Evolutionary conservation across 352 stramenopile species (phyloP).

Genomic region (Phytophthora lateralis): DNA sequence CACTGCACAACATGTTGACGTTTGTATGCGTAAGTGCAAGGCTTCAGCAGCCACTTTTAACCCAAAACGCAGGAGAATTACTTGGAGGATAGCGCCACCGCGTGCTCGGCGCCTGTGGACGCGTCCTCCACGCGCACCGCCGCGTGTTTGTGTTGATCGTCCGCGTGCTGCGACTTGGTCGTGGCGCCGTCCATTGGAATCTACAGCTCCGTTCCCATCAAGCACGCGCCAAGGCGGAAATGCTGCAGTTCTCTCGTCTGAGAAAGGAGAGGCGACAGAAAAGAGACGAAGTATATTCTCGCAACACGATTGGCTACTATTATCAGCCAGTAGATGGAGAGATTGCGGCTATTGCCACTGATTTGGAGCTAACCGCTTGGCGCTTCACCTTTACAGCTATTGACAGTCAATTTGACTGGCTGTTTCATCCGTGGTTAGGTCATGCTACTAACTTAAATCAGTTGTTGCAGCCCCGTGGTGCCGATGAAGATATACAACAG

Average conservation of each 20-base stretch:
- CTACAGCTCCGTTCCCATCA: conserved; percentile 42
- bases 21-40: conserved; percentile 22
- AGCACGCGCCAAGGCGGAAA: conserved; percentile 31
- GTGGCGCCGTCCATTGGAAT: conserved; percentile 32
- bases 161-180: conserved; percentile 25
- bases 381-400: too few species aligned
- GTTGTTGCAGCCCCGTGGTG: too few species aligned
- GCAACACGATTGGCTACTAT: not conserved
- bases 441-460: too few species aligned
- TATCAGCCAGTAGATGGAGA: not conserved
- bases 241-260: conserved; percentile 25
- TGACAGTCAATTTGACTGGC: too few species aligned
- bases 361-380: too few species aligned
- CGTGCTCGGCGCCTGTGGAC: conserved; percentile 45
- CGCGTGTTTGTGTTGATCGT: conserved; percentile 35
- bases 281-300: too few species aligned
- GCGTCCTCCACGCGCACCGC: conserved; percentile 58
- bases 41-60: conserved; percentile 20
- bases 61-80: conserved; percentile 36
- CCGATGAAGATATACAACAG: not conserved
- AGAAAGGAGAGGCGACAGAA: conserved; percentile 1
- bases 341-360: not conserved
- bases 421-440: too few species aligned
- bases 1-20: conserved; percentile 31
- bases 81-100: conserved; percentile 51